phyloP scores from a whole-genome alignment of 495 filamentous ascomycete species.

The Talaromyces nanjingensis region DNA sequence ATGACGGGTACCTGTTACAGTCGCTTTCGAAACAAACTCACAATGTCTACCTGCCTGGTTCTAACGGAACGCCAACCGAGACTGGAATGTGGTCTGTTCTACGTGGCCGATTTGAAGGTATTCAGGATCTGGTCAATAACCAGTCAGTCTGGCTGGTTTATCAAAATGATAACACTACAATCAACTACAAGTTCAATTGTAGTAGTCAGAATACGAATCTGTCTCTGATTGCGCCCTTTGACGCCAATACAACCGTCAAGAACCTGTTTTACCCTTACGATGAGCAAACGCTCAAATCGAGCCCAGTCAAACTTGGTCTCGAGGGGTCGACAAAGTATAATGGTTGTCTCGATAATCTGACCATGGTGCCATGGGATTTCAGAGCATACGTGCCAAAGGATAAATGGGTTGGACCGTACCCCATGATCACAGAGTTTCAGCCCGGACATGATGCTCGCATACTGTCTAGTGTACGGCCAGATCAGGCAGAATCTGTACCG shows the following conservation, averaged over 20 bases:
- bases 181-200: conserved; percentile 58
- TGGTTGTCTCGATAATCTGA: conserved; percentile 50
- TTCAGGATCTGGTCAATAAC: conserved; percentile 50
- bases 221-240: conserved; percentile 55
- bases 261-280: conserved; percentile 64
- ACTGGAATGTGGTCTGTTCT: conserved; percentile 62
- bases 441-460: conserved; percentile 60
- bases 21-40: conserved; percentile 54
- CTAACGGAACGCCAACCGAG: conserved; percentile 48
- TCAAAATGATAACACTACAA: conserved; percentile 50
- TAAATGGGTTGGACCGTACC: conserved; percentile 43
- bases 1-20: conserved; percentile 58
- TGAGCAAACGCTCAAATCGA: conserved; percentile 38
- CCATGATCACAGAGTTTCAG: conserved; percentile 58
- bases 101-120: conserved; percentile 38
- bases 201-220: conserved; percentile 23
- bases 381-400: conserved; percentile 54
- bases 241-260: conserved; percentile 48
- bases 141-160: conserved; percentile 62
- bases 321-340: conserved; percentile 39
- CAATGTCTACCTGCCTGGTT: conserved; percentile 45
- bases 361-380: conserved; percentile 53
- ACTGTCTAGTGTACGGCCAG: conserved; percentile 38
- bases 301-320: conserved; percentile 33
- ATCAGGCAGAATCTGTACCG: conserved; percentile 38